Conservation (phyloP, 305 asterid genomes). For the Solanum hybrid region DNA sequence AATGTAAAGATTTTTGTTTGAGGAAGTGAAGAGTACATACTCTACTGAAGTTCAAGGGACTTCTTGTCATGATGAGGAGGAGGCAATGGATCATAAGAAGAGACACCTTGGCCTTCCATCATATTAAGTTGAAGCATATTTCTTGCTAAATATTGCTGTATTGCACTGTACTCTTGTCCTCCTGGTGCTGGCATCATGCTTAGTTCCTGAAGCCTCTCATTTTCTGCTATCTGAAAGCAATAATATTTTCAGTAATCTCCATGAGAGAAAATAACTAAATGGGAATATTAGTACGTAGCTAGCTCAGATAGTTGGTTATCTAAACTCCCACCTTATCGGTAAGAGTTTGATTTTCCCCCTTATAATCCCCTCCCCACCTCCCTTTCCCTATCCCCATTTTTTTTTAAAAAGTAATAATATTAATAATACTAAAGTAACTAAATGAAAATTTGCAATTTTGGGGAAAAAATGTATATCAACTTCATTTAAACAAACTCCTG, state of each 20-base stretch:
- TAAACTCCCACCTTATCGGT: background rate
- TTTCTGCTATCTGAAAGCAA: conserved; percentile 45
- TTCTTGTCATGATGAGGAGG: conserved; percentile 30
- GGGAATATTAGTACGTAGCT: background rate
- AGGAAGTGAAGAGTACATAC: background rate
- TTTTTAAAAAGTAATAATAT: background rate
- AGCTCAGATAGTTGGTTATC: background rate
- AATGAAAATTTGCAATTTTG: background rate
- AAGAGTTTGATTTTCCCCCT: background rate
- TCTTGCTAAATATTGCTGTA: conserved; percentile 54
- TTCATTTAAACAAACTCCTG: background rate
- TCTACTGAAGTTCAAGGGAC: conserved; percentile 39
- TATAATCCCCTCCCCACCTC: background rate
- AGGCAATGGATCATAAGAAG: conserved; percentile 16
- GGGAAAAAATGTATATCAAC: background rate
- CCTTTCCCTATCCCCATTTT: background rate
- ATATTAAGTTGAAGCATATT: conserved; percentile 61
- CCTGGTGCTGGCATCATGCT: conserved; percentile 58
- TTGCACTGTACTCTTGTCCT: conserved; percentile 59
- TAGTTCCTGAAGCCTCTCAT: conserved; percentile 63
- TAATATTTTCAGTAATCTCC: background rate
- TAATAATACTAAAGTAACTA: background rate
- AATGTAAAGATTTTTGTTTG: background rate
- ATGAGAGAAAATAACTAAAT: background rate
- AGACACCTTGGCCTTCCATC: conserved; percentile 45